These are phyloP conservation scores for Ploettnerulaceae sp. DNA, from an alignment of 2,329 filamentous ascomycete species.

Conservation along the genomic window DNA sequence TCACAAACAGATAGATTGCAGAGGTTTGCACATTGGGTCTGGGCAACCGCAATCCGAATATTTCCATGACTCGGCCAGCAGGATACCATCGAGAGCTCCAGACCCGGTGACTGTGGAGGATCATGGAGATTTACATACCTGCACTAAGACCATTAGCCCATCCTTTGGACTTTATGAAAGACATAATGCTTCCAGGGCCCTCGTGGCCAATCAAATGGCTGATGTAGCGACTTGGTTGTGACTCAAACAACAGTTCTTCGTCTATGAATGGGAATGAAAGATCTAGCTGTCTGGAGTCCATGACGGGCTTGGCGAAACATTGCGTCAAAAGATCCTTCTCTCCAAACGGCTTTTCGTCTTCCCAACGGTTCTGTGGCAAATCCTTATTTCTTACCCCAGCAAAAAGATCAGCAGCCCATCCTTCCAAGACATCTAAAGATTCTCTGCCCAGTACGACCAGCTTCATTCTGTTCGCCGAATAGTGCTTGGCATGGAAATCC, in stretches of 20 bases:
- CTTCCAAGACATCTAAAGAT: slow-evolving; percentile 60
- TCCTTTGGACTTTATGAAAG: slow-evolving; percentile 67
- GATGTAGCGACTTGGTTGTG: slow-evolving; percentile 65
- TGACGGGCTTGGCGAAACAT: slow-evolving; percentile 68
- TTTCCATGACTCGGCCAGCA: too few species aligned
- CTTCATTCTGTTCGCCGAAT: slow-evolving; percentile 73
- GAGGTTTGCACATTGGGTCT: too few species aligned
- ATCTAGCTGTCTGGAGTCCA: slow-evolving; percentile 62
- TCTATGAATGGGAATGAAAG: slow-evolving; percentile 66
- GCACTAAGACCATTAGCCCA: slow-evolving; percentile 66
- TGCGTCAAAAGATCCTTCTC: slow-evolving; percentile 58
- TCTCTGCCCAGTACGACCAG: slow-evolving; percentile 65
- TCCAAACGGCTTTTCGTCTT: slow-evolving; percentile 54
- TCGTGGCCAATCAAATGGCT: slow-evolving; percentile 71
- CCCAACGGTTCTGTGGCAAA: slow-evolving; percentile 60
- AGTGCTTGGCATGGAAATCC: slow-evolving; percentile 65
- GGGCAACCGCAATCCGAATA: too few species aligned
- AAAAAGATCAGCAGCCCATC: slow-evolving; percentile 66
- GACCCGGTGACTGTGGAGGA: too few species aligned
- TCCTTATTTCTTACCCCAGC: slow-evolving; percentile 63
- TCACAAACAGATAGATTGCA: not conserved
- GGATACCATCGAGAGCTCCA: too few species aligned
- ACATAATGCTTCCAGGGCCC: slow-evolving; percentile 67
- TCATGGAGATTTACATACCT: slow-evolving; percentile 25
- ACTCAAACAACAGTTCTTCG: slow-evolving; percentile 62